phyloP scores from a whole-genome alignment of 1,139 yeast genomes.

The Yamadazyma aaseri region DNA sequence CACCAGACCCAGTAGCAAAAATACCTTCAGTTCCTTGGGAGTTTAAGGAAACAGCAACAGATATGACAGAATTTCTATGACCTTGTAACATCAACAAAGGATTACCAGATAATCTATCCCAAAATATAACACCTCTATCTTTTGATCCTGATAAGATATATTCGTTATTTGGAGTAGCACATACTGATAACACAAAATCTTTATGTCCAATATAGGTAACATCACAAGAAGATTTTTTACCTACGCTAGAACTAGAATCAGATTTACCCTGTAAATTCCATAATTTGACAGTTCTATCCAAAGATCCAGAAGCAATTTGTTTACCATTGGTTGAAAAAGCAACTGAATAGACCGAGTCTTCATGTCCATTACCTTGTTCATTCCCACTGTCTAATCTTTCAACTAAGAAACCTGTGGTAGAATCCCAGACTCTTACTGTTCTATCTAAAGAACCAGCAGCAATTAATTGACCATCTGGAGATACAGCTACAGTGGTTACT shows the following conservation, averaged over 20 bases:
- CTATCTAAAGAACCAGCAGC: constrained; percentile 97
- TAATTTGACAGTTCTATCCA: constrained; percentile 92
- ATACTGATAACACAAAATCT: constrained; percentile 92
- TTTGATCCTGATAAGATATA: constrained; percentile 93
- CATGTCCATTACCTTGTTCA: constrained; percentile 88
- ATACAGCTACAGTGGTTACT: constrained; percentile 95
- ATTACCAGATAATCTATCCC: constrained; percentile 93
- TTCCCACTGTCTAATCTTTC: constrained; percentile 91
- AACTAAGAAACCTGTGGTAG: constrained; percentile 87
- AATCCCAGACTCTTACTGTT: constrained; percentile 97
- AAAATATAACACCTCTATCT: constrained; percentile 94
- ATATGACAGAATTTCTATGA: constrained; percentile 92
- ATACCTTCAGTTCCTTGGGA: constrained; percentile 70
- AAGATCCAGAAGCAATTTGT: constrained; percentile 91
- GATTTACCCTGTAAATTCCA: constrained; percentile 80
- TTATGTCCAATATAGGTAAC: constrained; percentile 95
- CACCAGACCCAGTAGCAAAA: constrained; percentile 98
- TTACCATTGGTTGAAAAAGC: constrained; percentile 91
- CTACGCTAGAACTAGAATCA: constrained; percentile 37
- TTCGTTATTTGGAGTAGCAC: constrained; percentile 91
- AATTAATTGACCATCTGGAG: constrained; percentile 90
- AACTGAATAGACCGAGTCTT: constrained; percentile 93
- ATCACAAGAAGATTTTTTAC: constrained; percentile 66
- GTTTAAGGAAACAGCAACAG: constrained; percentile 85
- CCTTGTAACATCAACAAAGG: constrained; percentile 96